These are phyloP conservation scores for Fraxinus sp. DNA, from an alignment of 305 asterid species.

Conservation along the genomic window DNA sequence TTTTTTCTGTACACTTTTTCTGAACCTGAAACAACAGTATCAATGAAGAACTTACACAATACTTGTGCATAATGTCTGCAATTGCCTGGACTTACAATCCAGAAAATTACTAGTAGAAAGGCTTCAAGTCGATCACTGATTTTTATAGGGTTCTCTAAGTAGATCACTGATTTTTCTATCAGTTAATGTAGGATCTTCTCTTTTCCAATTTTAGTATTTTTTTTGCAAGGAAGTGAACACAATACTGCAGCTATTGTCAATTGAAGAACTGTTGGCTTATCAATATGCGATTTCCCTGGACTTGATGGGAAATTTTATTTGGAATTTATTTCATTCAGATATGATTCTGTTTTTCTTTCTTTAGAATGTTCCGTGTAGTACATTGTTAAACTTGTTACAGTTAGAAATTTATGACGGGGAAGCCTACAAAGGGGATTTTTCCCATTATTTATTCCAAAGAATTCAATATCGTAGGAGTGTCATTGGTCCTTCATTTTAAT, in stretches of 20 bases:
- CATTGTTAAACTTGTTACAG: neutral
- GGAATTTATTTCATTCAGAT: neutral
- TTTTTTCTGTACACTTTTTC: neutral
- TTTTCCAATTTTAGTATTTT: neutral
- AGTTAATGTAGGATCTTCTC: neutral
- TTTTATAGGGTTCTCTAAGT: neutral
- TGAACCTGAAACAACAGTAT: neutral
- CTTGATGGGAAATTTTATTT: neutral
- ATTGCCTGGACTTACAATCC: neutral
- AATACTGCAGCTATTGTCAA: neutral
- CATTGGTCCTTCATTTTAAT: neutral
- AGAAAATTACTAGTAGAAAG: neutral
- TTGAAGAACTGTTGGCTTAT: neutral
- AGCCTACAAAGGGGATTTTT: neutral
- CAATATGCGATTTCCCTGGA: neutral
- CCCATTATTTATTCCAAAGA: neutral
- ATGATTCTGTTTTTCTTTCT: neutral
- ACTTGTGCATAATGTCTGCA: neutral
- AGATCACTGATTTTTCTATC: neutral
- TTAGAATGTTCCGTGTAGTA: neutral
- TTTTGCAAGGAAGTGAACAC: neutral
- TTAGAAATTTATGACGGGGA: neutral
- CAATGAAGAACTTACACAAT: neutral
- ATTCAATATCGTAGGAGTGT: neutral
- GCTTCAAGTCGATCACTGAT: neutral